Percentiles rank a stretch among this genome's conserved stretches.
Conservation (phyloP, 2,329 filamentous ascomycete species). For the Scytalidium lignicola region DNA sequence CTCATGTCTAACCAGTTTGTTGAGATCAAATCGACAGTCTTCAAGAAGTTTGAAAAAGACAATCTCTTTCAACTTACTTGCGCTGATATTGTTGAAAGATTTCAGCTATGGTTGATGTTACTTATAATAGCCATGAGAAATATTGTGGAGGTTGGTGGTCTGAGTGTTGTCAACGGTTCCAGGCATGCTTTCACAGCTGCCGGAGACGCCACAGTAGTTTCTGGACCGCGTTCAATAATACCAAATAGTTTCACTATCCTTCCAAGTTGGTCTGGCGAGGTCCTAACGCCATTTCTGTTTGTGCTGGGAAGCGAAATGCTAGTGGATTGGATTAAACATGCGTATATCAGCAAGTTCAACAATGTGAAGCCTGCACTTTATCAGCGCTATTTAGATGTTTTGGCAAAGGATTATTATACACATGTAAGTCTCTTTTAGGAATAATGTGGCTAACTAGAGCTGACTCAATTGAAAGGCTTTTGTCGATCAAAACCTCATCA, state of each 20-base stretch:
- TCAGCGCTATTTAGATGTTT: conserved; percentile 80
- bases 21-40: conserved; percentile 96
- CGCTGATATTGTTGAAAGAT: conserved; percentile 92
- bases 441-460: conserved; percentile 6
- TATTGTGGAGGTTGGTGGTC: conserved; percentile 87
- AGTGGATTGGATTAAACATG: conserved; percentile 95
- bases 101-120: conserved; percentile 96
- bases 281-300: conserved; percentile 86
- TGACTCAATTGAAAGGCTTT: conserved; percentile 63
- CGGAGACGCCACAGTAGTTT: conserved; percentile 51
- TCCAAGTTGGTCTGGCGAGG: conserved; percentile 81
- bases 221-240: conserved; percentile 68
- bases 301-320: conserved; percentile 95
- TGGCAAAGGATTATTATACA: conserved; percentile 97
- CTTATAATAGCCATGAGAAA: conserved; percentile 95
- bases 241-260: conserved; percentile 88
- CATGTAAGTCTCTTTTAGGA: conserved; percentile 51
- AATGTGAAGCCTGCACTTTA: conserved; percentile 91
- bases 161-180: conserved; percentile 51
- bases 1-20: conserved; percentile 97
- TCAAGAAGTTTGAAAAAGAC: conserved; percentile 98
- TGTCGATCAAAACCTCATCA: conserved; percentile 81
- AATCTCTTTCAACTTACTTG: conserved; percentile 96
- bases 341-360: conserved; percentile 98
- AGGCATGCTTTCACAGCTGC: conserved; percentile 37